Conservation (phyloP, 345 rosid species). For the Aegle marmelos region DNA sequence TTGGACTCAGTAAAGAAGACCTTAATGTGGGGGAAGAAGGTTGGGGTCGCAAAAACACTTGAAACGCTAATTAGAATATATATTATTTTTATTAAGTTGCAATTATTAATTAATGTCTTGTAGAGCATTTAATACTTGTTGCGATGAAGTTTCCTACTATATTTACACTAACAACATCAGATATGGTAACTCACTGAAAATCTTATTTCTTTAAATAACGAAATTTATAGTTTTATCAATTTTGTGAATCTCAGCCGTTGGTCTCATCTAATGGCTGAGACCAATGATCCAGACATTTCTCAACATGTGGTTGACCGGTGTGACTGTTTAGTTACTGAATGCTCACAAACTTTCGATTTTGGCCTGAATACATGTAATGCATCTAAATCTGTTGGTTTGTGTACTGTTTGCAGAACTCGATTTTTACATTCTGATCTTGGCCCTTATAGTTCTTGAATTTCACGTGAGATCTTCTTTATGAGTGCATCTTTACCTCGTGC, state of each 20-base stretch:
- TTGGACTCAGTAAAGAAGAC: neutral
- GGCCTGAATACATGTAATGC: neutral
- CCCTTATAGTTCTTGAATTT: neutral
- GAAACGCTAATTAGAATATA: neutral
- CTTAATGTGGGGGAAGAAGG: neutral
- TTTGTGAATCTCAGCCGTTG: too few relatives aligned
- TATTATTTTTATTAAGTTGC: neutral
- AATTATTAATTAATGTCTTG: neutral
- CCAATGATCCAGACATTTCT: too few relatives aligned
- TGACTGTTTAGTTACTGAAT: neutral
- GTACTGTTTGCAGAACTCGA: neutral
- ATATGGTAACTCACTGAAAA: too few relatives aligned
- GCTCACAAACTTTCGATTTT: neutral
- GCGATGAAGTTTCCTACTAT: neutral
- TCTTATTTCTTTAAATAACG: too few relatives aligned
- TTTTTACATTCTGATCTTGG: neutral
- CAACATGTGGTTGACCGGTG: too few relatives aligned
- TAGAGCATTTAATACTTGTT: neutral
- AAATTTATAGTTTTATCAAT: too few relatives aligned
- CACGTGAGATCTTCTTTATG: constrained; percentile 1
- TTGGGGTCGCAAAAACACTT: neutral
- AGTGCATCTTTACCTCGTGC: constrained; percentile 4
- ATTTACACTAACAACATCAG: neutral
- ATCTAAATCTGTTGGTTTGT: constrained; percentile 3
- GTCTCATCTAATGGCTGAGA: too few relatives aligned